Evolutionary conservation across 257 asterid genomes (phyloP).

Genomic region (Catharanthus roseus): DNA sequence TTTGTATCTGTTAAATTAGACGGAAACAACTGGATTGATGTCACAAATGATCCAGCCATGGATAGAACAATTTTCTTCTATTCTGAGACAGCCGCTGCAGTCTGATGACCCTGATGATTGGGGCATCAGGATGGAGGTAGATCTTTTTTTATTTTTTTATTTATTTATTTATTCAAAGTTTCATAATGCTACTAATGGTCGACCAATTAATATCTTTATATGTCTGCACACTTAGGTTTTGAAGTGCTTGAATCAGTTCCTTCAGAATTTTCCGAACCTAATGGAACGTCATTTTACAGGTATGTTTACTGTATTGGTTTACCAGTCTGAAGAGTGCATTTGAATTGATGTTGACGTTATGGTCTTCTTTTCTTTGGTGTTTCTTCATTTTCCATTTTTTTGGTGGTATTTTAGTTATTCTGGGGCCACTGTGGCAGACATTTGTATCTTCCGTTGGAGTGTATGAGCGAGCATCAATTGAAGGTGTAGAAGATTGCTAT

Average conservation of each 20-base stretch:
- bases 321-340: background rate
- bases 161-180: constrained; percentile 4
- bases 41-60: constrained; percentile 83
- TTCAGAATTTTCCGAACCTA: constrained; percentile 70
- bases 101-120: constrained; percentile 97
- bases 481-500: constrained; percentile 76
- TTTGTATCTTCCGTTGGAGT: constrained; percentile 77
- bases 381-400: constrained; percentile 2
- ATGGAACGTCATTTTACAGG: constrained; percentile 65
- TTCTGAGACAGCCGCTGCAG: constrained; percentile 65
- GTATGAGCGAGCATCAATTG: constrained; percentile 67
- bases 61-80: constrained; percentile 73
- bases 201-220: background rate
- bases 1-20: constrained; percentile 35
- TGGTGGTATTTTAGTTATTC: constrained; percentile 50
- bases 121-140: constrained; percentile 95
- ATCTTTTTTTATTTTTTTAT: constrained; percentile 18
- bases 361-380: constrained; percentile 8
- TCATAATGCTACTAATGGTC: background rate
- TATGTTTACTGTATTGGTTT: constrained; percentile 13
- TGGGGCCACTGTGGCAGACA: constrained; percentile 91
- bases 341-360: background rate
- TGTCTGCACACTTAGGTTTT: constrained; percentile 47
- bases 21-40: constrained; percentile 67
- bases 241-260: constrained; percentile 88